Conservation (phyloP, 495 filamentous ascomycete genomes). For the Talaromyces stipitatus region DNA sequence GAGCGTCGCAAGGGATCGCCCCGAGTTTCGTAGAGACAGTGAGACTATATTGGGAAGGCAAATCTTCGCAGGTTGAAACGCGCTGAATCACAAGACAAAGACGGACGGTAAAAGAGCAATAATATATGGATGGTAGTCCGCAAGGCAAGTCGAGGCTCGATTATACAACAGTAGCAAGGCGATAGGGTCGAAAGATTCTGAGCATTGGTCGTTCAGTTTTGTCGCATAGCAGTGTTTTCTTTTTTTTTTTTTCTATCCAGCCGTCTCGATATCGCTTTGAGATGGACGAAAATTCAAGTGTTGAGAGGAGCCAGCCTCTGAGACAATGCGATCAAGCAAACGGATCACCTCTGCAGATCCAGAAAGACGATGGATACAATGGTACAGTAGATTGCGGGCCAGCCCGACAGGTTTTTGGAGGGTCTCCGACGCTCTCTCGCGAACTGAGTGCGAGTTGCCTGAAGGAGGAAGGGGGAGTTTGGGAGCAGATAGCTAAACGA, state of each 20-base stretch:
- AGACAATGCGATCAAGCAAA: background rate
- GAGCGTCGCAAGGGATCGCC: background rate
- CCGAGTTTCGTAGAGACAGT: background rate
- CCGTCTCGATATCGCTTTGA: background rate
- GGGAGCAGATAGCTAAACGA: background rate
- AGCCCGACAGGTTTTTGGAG: slow-evolving; percentile 1
- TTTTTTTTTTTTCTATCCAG: slow-evolving; percentile 5
- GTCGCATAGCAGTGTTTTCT: background rate
- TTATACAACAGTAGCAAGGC: background rate
- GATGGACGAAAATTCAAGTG: slow-evolving; percentile 1
- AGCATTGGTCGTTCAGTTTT: background rate
- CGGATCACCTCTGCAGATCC: background rate
- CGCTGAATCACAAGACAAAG: background rate
- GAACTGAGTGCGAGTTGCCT: background rate
- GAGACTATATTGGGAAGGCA: background rate
- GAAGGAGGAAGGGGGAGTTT: background rate
- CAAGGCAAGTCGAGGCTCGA: background rate
- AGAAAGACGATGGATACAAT: background rate
- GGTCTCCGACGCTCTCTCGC: slow-evolving; percentile 5
- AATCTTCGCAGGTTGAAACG: background rate
- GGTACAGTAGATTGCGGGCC: background rate
- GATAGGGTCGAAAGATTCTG: background rate
- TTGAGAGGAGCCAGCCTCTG: slow-evolving; percentile 1
- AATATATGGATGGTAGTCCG: too few species aligned
- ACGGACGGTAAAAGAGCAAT: slow-evolving; percentile 9